phyloP scores from a whole-genome alignment of 2,329 filamentous ascomycete genomes.

The Epichloe aotearoae region DNA sequence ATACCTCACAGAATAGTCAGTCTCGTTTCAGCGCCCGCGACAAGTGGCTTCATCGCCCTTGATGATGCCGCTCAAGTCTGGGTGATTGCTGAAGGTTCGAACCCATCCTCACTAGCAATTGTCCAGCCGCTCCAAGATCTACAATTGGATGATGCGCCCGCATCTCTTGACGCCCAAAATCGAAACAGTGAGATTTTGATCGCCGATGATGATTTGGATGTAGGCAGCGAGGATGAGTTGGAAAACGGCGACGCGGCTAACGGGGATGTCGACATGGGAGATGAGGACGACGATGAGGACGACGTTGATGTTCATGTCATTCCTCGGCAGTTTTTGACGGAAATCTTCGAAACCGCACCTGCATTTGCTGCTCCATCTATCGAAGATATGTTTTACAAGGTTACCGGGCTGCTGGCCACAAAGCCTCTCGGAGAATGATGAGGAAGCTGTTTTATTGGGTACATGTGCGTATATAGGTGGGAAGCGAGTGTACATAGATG shows the following conservation, averaged over 20 bases:
- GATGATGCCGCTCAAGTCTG: conserved; percentile 66
- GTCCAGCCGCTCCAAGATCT: conserved; percentile 44
- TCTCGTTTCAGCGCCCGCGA: conserved; percentile 48
- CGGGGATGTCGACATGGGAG: conserved; percentile 28
- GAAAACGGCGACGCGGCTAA: conserved; percentile 25
- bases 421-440: conserved; percentile 20
- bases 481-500: not conserved
- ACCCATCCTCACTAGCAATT: conserved; percentile 36
- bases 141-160: conserved; percentile 28
- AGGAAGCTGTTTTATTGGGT: not conserved
- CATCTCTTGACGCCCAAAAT: conserved; percentile 15
- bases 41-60: conserved; percentile 61
- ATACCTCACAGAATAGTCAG: conserved; percentile 49
- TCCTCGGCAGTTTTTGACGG: conserved; percentile 52
- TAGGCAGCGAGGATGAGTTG: conserved; percentile 28
- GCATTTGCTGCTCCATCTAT: conserved; percentile 58
- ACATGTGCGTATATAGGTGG: not conserved
- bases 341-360: conserved; percentile 57
- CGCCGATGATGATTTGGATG: conserved; percentile 26
- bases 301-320: conserved; percentile 48
- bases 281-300: conserved; percentile 23
- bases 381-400: conserved; percentile 63
- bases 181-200: conserved; percentile 19
- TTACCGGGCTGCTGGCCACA: conserved; percentile 46
- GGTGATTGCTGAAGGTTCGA: conserved; percentile 45